These are phyloP conservation scores for Laburnicola sp. DNA, from an alignment of 2,329 filamentous ascomycete genomes.

Conservation along the genomic window DNA sequence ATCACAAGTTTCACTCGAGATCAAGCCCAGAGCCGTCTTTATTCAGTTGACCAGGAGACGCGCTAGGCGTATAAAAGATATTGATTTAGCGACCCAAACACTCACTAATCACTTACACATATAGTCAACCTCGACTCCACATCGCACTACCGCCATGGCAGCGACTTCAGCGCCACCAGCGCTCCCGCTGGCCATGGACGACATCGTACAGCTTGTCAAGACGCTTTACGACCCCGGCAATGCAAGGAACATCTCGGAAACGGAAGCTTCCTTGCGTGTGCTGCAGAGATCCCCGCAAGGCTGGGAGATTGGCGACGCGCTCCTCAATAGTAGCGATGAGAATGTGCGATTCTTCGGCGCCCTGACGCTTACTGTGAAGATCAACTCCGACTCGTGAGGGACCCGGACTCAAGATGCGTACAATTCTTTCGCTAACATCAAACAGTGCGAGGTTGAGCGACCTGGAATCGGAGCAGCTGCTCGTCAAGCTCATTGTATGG, in stretches of 20 bases:
- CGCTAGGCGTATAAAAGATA: too few relatives aligned
- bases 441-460: slow-evolving; percentile 35
- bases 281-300: slow-evolving; percentile 79
- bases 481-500: slow-evolving; percentile 42
- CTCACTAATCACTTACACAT: too few relatives aligned
- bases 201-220: slow-evolving; percentile 52
- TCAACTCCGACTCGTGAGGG: slow-evolving; percentile 84
- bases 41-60: too few relatives aligned
- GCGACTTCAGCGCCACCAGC: slow-evolving; percentile 16
- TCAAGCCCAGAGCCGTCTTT: too few relatives aligned
- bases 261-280: slow-evolving; percentile 75
- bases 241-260: slow-evolving; percentile 52
- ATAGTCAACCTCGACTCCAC: too few relatives aligned
- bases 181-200: slow-evolving; percentile 36
- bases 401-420: neutral
- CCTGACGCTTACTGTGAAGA: slow-evolving; percentile 88
- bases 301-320: slow-evolving; percentile 80
- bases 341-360: slow-evolving; percentile 91
- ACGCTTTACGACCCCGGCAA: slow-evolving; percentile 55
- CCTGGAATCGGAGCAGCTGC: slow-evolving; percentile 40
- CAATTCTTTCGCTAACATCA: neutral
- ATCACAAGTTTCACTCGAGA: neutral
- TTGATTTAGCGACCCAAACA: too few relatives aligned
- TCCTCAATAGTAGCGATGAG: slow-evolving; percentile 69
- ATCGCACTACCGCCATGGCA: slow-evolving; percentile 30